Evolutionary conservation across 108 stramenopile genomes (phyloP).

Genomic region (Pseudonitzschia delicatissima): DNA sequence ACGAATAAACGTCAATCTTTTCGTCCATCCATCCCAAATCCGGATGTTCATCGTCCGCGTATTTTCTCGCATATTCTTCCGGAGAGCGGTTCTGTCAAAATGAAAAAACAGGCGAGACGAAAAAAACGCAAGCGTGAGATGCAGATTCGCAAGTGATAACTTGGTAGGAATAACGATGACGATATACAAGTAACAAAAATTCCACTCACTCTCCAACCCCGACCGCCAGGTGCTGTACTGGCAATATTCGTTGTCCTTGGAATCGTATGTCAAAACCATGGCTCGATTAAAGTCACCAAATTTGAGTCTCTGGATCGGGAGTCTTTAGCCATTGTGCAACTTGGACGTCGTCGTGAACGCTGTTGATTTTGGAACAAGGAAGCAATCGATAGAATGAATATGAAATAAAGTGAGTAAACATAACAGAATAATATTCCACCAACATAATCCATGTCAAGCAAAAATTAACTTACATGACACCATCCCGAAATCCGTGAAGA

Average conservation of each 20-base stretch:
- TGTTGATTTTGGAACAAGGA: too few relatives aligned
- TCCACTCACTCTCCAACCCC: conserved; percentile 39
- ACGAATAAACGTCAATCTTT: conserved; percentile 69
- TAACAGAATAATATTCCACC: too few relatives aligned
- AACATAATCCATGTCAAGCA: too few relatives aligned
- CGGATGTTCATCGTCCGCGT: too few relatives aligned
- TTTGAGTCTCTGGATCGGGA: conserved; percentile 49
- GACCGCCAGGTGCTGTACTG: conserved; percentile 58
- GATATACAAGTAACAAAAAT: conserved; percentile 18
- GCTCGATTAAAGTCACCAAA: conserved; percentile 83
- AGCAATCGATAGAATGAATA: too few relatives aligned
- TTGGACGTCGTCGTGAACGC: conserved; percentile 72
- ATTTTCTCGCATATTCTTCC: conserved; percentile 57
- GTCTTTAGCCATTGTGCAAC: conserved; percentile 68
- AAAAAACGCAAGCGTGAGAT: too few relatives aligned
- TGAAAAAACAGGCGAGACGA: not conserved
- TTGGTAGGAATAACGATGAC: too few relatives aligned
- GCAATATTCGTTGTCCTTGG: conserved; percentile 53
- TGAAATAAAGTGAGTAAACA: too few relatives aligned
- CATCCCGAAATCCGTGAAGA: conserved; percentile 63
- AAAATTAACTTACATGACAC: conserved; percentile 37
- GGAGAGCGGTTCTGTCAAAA: conserved; percentile 46
- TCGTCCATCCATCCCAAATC: too few relatives aligned
- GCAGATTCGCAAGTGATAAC: too few relatives aligned
- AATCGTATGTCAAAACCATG: conserved; percentile 49